Evolutionary conservation across 140 eudicot genomes (phyloP), one percentile per base, ranked within the genome.

Genomic region (Anethum foeniculum): DNA sequence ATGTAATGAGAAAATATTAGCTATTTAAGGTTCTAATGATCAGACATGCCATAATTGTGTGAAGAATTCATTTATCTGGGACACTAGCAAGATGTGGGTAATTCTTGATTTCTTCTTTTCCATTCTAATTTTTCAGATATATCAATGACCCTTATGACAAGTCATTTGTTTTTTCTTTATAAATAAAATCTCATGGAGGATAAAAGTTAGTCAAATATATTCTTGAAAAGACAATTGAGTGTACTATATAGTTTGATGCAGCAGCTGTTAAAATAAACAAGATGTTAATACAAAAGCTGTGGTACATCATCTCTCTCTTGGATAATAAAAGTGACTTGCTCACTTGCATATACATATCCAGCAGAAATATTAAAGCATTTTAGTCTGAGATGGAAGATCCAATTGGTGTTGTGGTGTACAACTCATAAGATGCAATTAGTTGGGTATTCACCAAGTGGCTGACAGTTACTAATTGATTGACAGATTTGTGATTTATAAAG

Each of bases 301-400:
- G 62, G 41, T 6, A 28, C 23, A 65, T 75, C 68, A n/a, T 60
- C 32, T 44, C 47, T 75, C 79, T 27, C 79, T 25, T 47, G 79
- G 79, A 75, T 75, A 75, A 75, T 47, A 47, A 47, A 8, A 46
- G 11, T 14, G 64, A 13, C 41, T 5, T 10, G 9, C 56, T 14
- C 43, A 25, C 41, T 13, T 10, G 19, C 56, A n/a, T 11, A 47
- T 2, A 44, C 34, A 43, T 6, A 75, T 47, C 79, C 79, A 75
- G 27, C 51, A 25, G 25, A 47, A 14, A 47, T 27, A 15, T 15
- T n/a, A 7, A 4, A 75, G 60, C 62, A 5, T 46, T 47, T 14
- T 47, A 47, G 41, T 27, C 28, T 75, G 23, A 48, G 25, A 75
- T 46, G 19, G n/a, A 75, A 75, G 43, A 27, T 3, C 18, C 19